Evolutionary conservation across 1,284 basidiomycete genomes (phyloP).

Genomic region (Tetrapyrgos nigripes): DNA sequence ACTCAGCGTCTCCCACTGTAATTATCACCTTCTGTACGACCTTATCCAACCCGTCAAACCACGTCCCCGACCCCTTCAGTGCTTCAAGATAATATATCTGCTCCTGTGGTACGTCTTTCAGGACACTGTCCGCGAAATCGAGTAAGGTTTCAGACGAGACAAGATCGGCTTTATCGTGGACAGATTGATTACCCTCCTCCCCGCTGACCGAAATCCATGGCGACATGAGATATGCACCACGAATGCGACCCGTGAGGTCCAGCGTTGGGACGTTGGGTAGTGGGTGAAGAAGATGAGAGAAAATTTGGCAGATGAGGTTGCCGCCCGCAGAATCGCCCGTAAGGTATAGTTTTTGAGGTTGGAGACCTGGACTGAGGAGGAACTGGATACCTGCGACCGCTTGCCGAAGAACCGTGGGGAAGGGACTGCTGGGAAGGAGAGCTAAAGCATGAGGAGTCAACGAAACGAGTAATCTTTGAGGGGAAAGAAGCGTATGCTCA

Average conservation of each 20-base stretch:
- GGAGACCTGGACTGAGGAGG: slow-evolving; percentile 40
- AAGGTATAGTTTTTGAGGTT: slow-evolving; percentile 55
- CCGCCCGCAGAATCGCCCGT: slow-evolving; percentile 57
- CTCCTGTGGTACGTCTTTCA: slow-evolving; percentile 16
- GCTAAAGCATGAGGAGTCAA: slow-evolving; percentile 19
- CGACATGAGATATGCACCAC: slow-evolving; percentile 27
- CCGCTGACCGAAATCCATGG: slow-evolving; percentile 15
- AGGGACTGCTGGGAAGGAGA: slow-evolving; percentile 26
- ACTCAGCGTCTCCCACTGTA: slow-evolving; percentile 13
- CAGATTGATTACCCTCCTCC: not conserved
- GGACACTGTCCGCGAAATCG: slow-evolving; percentile 1
- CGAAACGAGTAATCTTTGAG: not conserved
- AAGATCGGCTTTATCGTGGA: slow-evolving; percentile 12
- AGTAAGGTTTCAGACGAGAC: not conserved
- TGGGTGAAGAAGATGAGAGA: slow-evolving; percentile 41
- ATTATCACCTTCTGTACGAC: slow-evolving; percentile 14
- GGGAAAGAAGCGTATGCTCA: slow-evolving; percentile 7
- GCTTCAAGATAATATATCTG: slow-evolving; percentile 10
- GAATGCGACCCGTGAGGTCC: slow-evolving; percentile 23
- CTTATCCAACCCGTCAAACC: slow-evolving; percentile 12
- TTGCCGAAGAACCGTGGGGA: slow-evolving; percentile 46
- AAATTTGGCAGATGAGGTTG: slow-evolving; percentile 50
- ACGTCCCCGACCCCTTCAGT: slow-evolving; percentile 1
- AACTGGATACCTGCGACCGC: slow-evolving; percentile 38
- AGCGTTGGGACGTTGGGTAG: slow-evolving; percentile 17